Percentiles rank a stretch among this genome's conserved stretches.
Evolutionary conservation across 139 green algal species (phyloP).

Genomic region (Zygnema cylindricum): DNA sequence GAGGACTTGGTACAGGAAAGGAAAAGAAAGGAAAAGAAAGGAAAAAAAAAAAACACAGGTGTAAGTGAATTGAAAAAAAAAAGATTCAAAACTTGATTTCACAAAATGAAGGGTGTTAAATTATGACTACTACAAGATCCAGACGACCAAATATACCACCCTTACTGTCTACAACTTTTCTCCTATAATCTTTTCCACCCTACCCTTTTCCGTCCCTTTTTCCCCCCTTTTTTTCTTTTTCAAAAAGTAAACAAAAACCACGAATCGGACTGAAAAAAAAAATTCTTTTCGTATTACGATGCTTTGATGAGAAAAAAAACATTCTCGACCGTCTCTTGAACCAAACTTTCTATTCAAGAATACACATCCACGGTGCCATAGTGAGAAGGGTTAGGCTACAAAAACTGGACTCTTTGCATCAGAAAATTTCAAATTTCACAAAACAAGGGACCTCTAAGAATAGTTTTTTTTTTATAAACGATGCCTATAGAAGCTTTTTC

Average conservation of each 20-base stretch:
- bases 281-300: no score
- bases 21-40: neutral
- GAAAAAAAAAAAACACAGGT: neutral
- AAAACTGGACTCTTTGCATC: neutral
- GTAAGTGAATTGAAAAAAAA: neutral
- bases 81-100: neutral
- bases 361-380: neutral
- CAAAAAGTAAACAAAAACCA: no score
- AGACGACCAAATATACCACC: no score
- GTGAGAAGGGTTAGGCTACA: neutral
- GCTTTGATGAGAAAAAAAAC: no score
- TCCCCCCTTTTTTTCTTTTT: neutral
- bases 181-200: neutral
- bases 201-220: neutral
- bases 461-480: no score
- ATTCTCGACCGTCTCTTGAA: no score
- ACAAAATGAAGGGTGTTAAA: no score
- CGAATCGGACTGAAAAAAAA: no score
- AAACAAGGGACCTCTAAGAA: neutral
- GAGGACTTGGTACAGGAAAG: no score
- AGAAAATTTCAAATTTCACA: neutral
- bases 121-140: no score
- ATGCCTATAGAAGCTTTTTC: slow-evolving; percentile 68
- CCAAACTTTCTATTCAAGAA: no score
- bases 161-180: neutral